Percentiles rank a stretch among this genome's conserved stretches.
phyloP scores from a whole-genome alignment of 2,329 filamentous ascomycete species.

The Triangularia setosa region DNA sequence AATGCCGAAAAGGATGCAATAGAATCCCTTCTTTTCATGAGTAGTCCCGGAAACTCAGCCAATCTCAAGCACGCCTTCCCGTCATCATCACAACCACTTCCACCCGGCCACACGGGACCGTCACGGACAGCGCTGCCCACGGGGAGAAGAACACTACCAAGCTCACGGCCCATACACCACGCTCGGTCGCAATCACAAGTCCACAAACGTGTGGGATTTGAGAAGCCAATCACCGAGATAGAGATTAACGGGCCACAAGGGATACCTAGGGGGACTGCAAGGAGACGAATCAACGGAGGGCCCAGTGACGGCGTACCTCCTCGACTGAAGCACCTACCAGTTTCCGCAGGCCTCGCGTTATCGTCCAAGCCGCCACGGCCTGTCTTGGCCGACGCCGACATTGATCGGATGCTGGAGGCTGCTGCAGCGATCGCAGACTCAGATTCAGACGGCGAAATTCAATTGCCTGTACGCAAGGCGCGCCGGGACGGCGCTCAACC shows the following conservation, averaged over 20 bases:
- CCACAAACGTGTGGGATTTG: constrained; percentile 47
- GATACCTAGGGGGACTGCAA: constrained; percentile 39
- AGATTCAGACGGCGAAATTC: constrained; percentile 56
- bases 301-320: constrained; percentile 26
- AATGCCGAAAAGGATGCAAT: constrained; percentile 76
- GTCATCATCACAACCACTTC: constrained; percentile 36
- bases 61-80: constrained; percentile 56
- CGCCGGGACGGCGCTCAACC: constrained; percentile 27
- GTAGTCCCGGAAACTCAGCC: constrained; percentile 68
- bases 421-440: constrained; percentile 49
- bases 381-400: constrained; percentile 51
- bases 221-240: constrained; percentile 47
- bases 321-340: constrained; percentile 41
- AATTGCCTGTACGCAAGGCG: constrained; percentile 38
- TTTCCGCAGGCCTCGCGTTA: constrained; percentile 47
- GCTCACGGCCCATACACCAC: constrained; percentile 38
- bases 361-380: constrained; percentile 38
- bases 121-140: constrained; percentile 44
- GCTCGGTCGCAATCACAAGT: constrained; percentile 29
- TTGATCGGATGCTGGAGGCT: constrained; percentile 55
- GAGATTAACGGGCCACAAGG: constrained; percentile 40
- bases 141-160: constrained; percentile 50
- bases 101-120: constrained; percentile 20
- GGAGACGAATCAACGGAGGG: constrained; percentile 41
- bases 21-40: constrained; percentile 77